These are phyloP conservation scores for Musa balbisiana DNA, from an alignment of 202 grass and related monocot species.

Conservation along the genomic window DNA sequence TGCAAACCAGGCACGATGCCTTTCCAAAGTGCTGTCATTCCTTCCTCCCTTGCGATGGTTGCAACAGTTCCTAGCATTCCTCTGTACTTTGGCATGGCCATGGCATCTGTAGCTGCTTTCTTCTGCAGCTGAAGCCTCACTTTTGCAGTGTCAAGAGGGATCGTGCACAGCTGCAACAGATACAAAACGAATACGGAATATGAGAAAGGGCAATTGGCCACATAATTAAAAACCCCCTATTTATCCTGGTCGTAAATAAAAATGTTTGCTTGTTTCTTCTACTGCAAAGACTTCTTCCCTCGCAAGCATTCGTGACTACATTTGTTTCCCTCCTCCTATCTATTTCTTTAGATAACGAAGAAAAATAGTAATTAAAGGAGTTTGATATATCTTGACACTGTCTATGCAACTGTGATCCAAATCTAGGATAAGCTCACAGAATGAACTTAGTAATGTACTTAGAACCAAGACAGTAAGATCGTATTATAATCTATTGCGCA, in stretches of 20 bases:
- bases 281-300: neutral
- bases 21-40: constrained; percentile 66
- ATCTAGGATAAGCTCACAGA: too few relatives aligned
- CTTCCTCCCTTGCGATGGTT: constrained; percentile 66
- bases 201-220: neutral
- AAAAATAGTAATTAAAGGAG: too few relatives aligned
- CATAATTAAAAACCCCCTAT: neutral
- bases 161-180: constrained; percentile 62
- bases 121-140: constrained; percentile 91
- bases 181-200: neutral
- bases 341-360: too few relatives aligned
- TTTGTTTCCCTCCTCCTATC: neutral
- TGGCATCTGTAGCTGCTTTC: constrained; percentile 22
- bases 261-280: neutral
- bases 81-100: constrained; percentile 36
- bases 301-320: neutral
- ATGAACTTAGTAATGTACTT: too few relatives aligned
- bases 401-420: too few relatives aligned
- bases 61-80: constrained; percentile 59
- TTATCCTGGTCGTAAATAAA: neutral
- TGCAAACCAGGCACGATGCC: constrained; percentile 72
- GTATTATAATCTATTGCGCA: too few relatives aligned
- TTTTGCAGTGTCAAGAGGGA: constrained; percentile 92
- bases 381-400: too few relatives aligned
- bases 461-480: too few relatives aligned